Evolutionary conservation across 495 filamentous ascomycete genomes (phyloP), one percentile per base, ranked within the genome.

Genomic region (Trypethelium eluteriae): DNA sequence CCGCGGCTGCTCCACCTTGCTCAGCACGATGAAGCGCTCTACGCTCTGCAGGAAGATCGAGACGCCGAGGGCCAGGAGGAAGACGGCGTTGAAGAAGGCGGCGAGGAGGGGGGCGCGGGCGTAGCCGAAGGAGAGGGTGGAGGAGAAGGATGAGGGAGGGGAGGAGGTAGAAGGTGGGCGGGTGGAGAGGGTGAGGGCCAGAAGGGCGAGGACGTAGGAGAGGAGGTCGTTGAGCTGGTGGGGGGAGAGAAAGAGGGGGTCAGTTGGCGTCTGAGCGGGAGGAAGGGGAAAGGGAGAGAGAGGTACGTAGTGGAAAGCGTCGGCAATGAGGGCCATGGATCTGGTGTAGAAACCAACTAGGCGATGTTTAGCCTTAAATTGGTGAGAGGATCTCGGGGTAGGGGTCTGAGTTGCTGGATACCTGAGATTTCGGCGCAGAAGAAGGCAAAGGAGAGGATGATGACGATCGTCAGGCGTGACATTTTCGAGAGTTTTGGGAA

Each of bases 351-450:
- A 73, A 46, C 71, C 72, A n/a, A 66, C 70, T 81, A 47, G 11
- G 50, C 34, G 64, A 35, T 18, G 12, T 53, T 65, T 47, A 63
- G 53, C 12, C n/a, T 7, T 34, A 4, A 36, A 35, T 5, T 2
- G n/a, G 39, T 34, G 38, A 18, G 63, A 64, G 25, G 38, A 50
- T 16, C n/a, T 3, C 2, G 44, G 38, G 14, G 38, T 50, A 39
- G 62, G n/a, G 35, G 39, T 25, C 25, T 25, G 25, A 25, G 25
- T 25, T 1, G 25, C 6, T 44, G 63, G 71, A 65, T 66, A 83
- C 80, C 72, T 39, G 80, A 78, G 49, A 83, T 83, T 64, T 83
- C 82, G 3, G 77, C 78, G 12, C 81, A 41, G 69, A 84, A 84
- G 67, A 84, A 84, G 18, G 69, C 72, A 3, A 78, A 78, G n/a